Base-by-base conservation (phyloP, 139 green algal species). In the Axilococcus clingmanii region DNA sequence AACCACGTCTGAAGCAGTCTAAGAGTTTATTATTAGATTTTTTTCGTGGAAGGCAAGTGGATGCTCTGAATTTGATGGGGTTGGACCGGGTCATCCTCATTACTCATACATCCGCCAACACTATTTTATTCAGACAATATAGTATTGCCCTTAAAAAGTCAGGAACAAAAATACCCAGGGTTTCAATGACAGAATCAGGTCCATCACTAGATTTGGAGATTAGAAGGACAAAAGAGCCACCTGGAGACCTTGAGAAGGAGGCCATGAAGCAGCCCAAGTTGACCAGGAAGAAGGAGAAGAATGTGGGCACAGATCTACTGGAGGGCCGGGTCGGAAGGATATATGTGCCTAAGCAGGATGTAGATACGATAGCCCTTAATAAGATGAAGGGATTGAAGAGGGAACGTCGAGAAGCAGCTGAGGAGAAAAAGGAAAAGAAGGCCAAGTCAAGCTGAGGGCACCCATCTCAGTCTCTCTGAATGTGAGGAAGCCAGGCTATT, bases 341-440 rank as follows among this genome's bases (percentile, higher is more conserved):
- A 51, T 96, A 95, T 75, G 84, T 97, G 75, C 88, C 86, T 17
- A 74, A 72, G 52, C 88, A 96, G 61, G 73, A 85, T 40, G 54
- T 94, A 22, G 77, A 77, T 54, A 64, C 42, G 20, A 80, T 95
- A 40, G 74, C 75, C 15, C 68, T 94, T 8, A 59, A 66, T 30
- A 95, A 95, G 66, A 72, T 71, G 36, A 96, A 96, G 80, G 74
- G 78, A 5, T 31, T 79, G 41, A 91, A 93, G 73, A 57, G 84
- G 12, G 75, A 85, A 52, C 62, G 77, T 15, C 54, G 78, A 2
- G 66, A 44, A 7, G 20, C 48, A 37, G 59, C 49, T 19, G 48
- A 19, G 33, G 43, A 19, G 7, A 41, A 22, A 20, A 37, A n/a
- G 45, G 30, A 9, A 38, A 53, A 33, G 37, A 33, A 31, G 49